Base-by-base conservation (phyloP, 2,329 filamentous ascomycete species). In the Penicillium thymicola region DNA sequence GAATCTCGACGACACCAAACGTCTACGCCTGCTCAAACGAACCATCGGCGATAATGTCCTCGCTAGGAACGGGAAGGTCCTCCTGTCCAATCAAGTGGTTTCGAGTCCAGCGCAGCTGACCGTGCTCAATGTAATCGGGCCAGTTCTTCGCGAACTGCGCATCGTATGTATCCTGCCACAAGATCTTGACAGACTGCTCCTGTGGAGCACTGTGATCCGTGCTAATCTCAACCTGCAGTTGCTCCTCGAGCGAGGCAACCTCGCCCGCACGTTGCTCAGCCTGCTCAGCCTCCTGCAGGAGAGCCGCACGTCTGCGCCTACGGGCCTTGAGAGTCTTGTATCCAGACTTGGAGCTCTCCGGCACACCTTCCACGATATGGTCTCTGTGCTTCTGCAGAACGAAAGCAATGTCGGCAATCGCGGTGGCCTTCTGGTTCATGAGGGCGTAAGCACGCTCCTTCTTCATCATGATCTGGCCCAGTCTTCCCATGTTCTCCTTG, bases 371-470 rank as follows among this genome's bases (percentile, higher is more conserved):
- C 41, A 60, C 50, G 47, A 73, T 63, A 54, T 70, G 70, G 44
- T 73, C 64, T 41, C 79, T 73, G 64, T 84, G 81, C 58, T 80
- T 76, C 27, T 70, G 59, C 51, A 87, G 67, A 3, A 85, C 82
- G 21, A 81, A 80, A 1, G 84, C 83, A 25, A 85, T 68, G 65
- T 87, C 85, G 5, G 84, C 85, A 21, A 85, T 78, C 42, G 77
- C 79, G 55, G 84, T 86, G n/a, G 82, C 83, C 68, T 83, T 85
- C 68, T 87, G 85, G 65, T 87, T 76, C 83, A 86, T 86, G 43
- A 87, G 74, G 43, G 75, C 75, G 54, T 75, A 76, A n/a, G 79
- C 79, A 23, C 80, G 75, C 58, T 79, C 68, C 59, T 78, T 78
- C 70, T 82, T 79, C 60, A 77, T 67, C 65, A 79, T 72, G 41